phyloP scores from a whole-genome alignment of 768 basidiomycete genomes.

The Leucocoprinus sp. region DNA sequence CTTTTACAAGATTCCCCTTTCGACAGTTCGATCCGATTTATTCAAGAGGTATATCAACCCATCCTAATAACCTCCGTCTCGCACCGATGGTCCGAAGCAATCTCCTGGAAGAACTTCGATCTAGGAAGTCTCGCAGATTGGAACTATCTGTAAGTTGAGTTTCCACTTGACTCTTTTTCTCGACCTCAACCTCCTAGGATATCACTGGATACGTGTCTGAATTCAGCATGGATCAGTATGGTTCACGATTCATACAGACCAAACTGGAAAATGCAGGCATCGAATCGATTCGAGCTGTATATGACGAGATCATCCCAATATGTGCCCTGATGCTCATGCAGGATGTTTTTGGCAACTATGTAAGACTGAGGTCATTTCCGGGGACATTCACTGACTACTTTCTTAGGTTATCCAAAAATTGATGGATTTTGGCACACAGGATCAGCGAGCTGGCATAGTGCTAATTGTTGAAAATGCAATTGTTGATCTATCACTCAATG shows the following conservation, averaged over 20 bases:
- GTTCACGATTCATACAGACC: conserved; percentile 96
- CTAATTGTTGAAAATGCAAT: conserved; percentile 73
- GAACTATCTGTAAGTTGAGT: conserved; percentile 53
- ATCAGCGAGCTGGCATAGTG: conserved; percentile 65
- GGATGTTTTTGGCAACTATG: conserved; percentile 96
- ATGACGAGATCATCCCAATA: conserved; percentile 80
- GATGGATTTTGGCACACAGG: conserved; percentile 13
- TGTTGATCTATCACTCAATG: conserved; percentile 71
- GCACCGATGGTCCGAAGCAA: conserved; percentile 8
- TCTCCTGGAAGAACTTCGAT: conserved; percentile 77
- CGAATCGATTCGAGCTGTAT: conserved; percentile 46
- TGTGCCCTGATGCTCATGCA: conserved; percentile 72
- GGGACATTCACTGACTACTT: neutral
- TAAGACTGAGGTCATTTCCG: conserved; percentile 28
- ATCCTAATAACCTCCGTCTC: conserved; percentile 1
- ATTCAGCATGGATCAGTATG: conserved; percentile 91
- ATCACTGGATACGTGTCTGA: conserved; percentile 81
- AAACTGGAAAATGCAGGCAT: conserved; percentile 53
- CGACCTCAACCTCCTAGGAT: conserved; percentile 43
- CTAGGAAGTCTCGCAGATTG: conserved; percentile 75
- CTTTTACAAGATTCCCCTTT: conserved; percentile 4
- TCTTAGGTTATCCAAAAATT: conserved; percentile 10
- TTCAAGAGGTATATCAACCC: conserved; percentile 3
- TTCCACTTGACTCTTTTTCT: neutral
- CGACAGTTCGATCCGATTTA: conserved; percentile 7